These are phyloP conservation scores for Aureobasidium pullulans DNA, from an alignment of 2,329 filamentous ascomycete species.

Conservation along the genomic window DNA sequence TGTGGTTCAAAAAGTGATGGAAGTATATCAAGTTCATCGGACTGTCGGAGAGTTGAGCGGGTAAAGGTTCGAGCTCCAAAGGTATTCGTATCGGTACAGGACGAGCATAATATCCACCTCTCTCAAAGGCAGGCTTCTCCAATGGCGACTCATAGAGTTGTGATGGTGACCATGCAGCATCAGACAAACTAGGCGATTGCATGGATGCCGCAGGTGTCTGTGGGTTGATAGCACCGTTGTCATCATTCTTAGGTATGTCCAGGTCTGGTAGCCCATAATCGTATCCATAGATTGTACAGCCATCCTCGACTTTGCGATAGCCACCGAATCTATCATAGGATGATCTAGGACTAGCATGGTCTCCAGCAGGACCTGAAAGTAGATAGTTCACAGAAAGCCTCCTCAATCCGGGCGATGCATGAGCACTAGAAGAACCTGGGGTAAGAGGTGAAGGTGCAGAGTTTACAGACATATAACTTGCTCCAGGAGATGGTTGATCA, in stretches of 20 bases:
- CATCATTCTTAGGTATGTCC: conserved; percentile 65
- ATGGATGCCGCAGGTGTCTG: conserved; percentile 9
- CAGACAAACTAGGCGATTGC: neutral
- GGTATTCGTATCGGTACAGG: conserved; percentile 60
- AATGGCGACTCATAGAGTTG: neutral
- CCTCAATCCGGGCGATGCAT: conserved; percentile 38
- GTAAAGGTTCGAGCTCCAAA: conserved; percentile 49
- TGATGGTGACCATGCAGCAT: conserved; percentile 2
- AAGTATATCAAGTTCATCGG: conserved; percentile 75
- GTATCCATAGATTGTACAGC: conserved; percentile 54
- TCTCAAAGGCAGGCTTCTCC: conserved; percentile 45
- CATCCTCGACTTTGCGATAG: conserved; percentile 8
- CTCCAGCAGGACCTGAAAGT: conserved; percentile 45
- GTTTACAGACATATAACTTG: conserved; percentile 28
- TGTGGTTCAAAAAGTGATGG: conserved; percentile 72
- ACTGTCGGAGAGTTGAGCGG: conserved; percentile 55
- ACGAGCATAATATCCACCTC: conserved; percentile 61
- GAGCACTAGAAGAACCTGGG: conserved; percentile 33
- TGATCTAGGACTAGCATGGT: conserved; percentile 7
- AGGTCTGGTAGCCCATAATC: conserved; percentile 63
- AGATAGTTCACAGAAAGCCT: conserved; percentile 60
- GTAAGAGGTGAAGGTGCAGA: conserved; percentile 36
- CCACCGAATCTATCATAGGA: neutral
- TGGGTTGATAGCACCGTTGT: conserved; percentile 53
- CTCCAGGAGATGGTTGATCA: conserved; percentile 32